phyloP scores from a whole-genome alignment of 176 grass and related monocot species.

The Cymbopogon citratus region DNA sequence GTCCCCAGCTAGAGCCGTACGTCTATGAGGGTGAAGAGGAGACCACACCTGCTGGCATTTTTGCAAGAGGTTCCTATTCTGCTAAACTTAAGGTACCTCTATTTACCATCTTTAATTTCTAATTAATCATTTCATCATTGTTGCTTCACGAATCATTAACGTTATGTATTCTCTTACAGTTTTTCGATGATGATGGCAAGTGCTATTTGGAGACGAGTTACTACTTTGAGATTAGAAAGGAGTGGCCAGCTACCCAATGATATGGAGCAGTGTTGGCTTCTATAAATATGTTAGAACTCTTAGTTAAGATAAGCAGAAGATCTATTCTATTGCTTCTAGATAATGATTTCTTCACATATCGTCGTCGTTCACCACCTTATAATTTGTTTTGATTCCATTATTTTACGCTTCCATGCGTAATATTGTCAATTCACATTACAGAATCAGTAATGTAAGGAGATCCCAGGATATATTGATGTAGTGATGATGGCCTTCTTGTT shows the following conservation, averaged over 20 bases:
- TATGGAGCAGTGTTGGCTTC: constrained; percentile 25
- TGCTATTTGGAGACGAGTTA: constrained; percentile 84
- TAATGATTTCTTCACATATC: constrained; percentile 1
- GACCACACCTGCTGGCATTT: constrained; percentile 71
- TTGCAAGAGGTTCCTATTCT: constrained; percentile 79
- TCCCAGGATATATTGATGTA: constrained; percentile 32
- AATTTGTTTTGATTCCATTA: neutral
- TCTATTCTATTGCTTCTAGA: constrained; percentile 35
- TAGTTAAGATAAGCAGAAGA: constrained; percentile 42
- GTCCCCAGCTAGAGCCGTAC: constrained; percentile 80
- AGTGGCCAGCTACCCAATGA: constrained; percentile 54
- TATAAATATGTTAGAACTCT: constrained; percentile 31
- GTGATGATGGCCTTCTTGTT: constrained; percentile 18
- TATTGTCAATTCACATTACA: constrained; percentile 29
- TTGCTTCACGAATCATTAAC: neutral
- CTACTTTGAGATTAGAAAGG: constrained; percentile 90
- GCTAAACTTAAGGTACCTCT: constrained; percentile 61
- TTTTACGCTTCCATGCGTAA: constrained; percentile 3
- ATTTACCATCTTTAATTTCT: neutral
- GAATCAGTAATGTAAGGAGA: constrained; percentile 34
- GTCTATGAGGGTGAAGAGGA: constrained; percentile 75
- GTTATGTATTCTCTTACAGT: constrained; percentile 30
- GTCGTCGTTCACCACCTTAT: neutral
- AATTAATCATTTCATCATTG: neutral
- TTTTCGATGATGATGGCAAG: constrained; percentile 85